A percentile compares a stretch with the other conserved stretches of the same genome.
Conservation (phyloP, 345 rosid genomes). For the Eucalyptus regnans region DNA sequence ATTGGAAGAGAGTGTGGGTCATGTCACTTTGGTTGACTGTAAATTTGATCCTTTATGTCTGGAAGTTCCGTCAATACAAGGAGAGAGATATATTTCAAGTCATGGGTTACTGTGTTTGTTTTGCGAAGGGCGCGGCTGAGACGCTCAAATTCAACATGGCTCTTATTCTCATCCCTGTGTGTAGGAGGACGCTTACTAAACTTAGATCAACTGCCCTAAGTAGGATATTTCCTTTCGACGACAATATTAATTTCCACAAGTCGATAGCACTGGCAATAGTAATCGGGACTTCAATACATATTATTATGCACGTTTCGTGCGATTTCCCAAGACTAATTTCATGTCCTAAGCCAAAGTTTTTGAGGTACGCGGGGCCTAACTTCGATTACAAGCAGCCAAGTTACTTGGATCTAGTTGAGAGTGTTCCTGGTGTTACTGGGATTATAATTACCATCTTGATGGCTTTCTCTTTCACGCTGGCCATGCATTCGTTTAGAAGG, state of each 20-base stretch:
- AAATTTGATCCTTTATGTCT: constrained; percentile 33
- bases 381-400: constrained; percentile 51
- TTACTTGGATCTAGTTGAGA: constrained; percentile 31
- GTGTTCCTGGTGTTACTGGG: constrained; percentile 53
- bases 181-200: constrained; percentile 59
- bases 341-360: constrained; percentile 32
- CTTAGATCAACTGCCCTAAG: constrained; percentile 58
- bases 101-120: constrained; percentile 70
- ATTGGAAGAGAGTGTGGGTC: constrained; percentile 68
- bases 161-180: constrained; percentile 71
- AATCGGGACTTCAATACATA: constrained; percentile 33
- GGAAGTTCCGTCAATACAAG: constrained; percentile 38
- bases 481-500: constrained; percentile 53
- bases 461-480: constrained; percentile 60
- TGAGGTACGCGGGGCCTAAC: constrained; percentile 25
- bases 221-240: constrained; percentile 69
- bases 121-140: constrained; percentile 85
- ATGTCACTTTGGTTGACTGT: constrained; percentile 25
- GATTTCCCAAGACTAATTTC: constrained; percentile 42
- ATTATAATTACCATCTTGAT: constrained; percentile 44
- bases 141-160: constrained; percentile 89
- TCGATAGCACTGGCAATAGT: constrained; percentile 42
- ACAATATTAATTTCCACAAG: constrained; percentile 82
- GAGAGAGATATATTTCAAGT: constrained; percentile 31
- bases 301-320: constrained; percentile 44